phyloP scores from a whole-genome alignment of 2,329 filamentous ascomycete genomes.

The Ophiostoma pallidulum region DNA sequence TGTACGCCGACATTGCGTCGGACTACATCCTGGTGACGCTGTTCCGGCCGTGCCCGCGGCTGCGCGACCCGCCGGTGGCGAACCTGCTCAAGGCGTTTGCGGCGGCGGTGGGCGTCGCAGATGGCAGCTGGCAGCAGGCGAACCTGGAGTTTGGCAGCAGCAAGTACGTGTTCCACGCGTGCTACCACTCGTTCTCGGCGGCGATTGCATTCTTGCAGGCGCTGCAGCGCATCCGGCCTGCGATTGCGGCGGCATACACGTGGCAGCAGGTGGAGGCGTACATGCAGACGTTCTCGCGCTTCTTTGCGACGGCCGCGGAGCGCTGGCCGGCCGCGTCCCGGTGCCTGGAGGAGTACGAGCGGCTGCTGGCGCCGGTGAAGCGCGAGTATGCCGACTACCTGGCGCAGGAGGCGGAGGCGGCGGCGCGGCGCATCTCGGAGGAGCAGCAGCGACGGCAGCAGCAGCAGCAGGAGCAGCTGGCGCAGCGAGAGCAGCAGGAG shows the following conservation, averaged over 20 bases:
- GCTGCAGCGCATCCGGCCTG: conserved; percentile 4
- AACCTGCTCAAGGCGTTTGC: conserved; percentile 9
- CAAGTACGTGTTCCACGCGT: conserved; percentile 9
- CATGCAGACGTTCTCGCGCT: conserved; percentile 6
- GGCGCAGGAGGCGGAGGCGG: background rate
- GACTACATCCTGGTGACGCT: conserved; percentile 10
- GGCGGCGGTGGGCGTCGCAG: conserved; percentile 5
- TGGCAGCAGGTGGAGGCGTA: conserved; percentile 6
- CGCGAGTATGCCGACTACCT: conserved; percentile 1
- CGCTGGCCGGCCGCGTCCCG: conserved; percentile 7
- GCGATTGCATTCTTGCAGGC: conserved; percentile 8
- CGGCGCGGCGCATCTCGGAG: background rate
- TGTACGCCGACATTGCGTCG: conserved; percentile 8
- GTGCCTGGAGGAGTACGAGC: conserved; percentile 8
- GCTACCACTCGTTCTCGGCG: conserved; percentile 9
- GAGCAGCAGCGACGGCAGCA: no score
- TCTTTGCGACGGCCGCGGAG: conserved; percentile 7
- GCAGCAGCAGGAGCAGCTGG: no score
- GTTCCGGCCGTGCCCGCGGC: conserved; percentile 7
- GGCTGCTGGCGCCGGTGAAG: conserved; percentile 4
- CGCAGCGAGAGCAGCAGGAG: no score
- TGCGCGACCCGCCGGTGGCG: background rate
- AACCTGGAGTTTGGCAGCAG: conserved; percentile 5
- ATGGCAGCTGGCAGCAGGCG: conserved; percentile 11
- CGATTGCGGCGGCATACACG: conserved; percentile 5